phyloP scores from a whole-genome alignment of 257 asterid species.

The Nicotiana knightiana region DNA sequence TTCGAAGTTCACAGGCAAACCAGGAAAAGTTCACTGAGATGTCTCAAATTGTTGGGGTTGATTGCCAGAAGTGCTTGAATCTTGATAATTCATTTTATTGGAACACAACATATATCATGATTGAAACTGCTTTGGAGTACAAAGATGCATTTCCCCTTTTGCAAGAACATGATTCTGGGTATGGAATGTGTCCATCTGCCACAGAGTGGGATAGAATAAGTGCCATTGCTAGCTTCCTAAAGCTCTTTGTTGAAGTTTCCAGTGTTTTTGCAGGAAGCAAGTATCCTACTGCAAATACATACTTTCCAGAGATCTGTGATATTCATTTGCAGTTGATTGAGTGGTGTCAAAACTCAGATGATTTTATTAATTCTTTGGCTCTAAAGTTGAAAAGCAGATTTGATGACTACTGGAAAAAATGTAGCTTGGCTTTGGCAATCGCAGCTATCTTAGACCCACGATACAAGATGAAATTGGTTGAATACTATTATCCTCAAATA shows the following conservation, averaged over 20 bases:
- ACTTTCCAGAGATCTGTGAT: conserved; percentile 81
- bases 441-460: conserved; percentile 90
- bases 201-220: conserved; percentile 76
- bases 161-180: conserved; percentile 64
- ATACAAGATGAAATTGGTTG: conserved; percentile 82
- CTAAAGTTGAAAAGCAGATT: conserved; percentile 69
- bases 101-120: conserved; percentile 82
- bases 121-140: conserved; percentile 69
- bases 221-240: conserved; percentile 59
- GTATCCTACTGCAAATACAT: conserved; percentile 66
- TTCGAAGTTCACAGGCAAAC: conserved; percentile 53
- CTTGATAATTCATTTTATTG: conserved; percentile 60
- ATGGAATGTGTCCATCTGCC: conserved; percentile 47
- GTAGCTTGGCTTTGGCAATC: conserved; percentile 96
- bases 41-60: conserved; percentile 52
- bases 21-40: conserved; percentile 76
- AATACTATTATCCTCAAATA: conserved; percentile 78
- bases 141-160: conserved; percentile 63
- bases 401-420: conserved; percentile 94
- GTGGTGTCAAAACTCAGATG: conserved; percentile 92
- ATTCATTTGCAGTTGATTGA: conserved; percentile 76
- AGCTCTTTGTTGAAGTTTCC: conserved; percentile 73
- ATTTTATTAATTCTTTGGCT: conserved; percentile 73
- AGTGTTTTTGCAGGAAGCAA: conserved; percentile 59
- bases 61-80: conserved; percentile 41